phyloP scores from a whole-genome alignment of 225 moss, liverwort and hornwort genomes.

The Marchantia polymorpha region DNA sequence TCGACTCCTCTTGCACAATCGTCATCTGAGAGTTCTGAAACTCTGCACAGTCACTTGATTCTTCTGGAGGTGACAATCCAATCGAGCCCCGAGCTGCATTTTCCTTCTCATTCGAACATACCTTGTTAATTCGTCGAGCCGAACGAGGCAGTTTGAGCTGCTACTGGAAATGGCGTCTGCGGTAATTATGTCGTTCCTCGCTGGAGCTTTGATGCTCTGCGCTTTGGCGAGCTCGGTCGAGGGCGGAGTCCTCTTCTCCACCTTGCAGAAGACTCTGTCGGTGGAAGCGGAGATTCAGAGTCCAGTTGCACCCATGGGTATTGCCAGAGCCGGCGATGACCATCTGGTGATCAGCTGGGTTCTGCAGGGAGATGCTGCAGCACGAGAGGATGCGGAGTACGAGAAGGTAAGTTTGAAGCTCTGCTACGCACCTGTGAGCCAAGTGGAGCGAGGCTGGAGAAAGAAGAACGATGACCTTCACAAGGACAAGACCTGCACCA shows the following conservation, averaged over 20 bases:
- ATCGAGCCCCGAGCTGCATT: too few species aligned
- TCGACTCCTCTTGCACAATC: too few species aligned
- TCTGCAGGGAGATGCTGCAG: constrained; percentile 37
- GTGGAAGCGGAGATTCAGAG: constrained; percentile 16
- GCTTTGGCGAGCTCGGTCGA: constrained; percentile 26
- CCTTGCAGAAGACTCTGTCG: constrained; percentile 8
- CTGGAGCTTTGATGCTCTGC: not conserved
- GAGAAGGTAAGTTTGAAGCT: constrained; percentile 44
- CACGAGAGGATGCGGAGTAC: constrained; percentile 28
- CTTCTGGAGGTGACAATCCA: too few species aligned
- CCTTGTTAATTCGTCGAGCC: not conserved
- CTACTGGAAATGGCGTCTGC: not conserved
- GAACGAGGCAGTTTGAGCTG: not conserved
- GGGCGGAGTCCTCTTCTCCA: constrained; percentile 26
- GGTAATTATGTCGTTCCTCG: not conserved
- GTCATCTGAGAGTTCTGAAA: too few species aligned
- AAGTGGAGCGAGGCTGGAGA: constrained; percentile 55
- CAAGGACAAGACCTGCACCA: constrained; percentile 54
- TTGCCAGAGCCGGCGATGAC: constrained; percentile 35
- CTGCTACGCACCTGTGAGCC: constrained; percentile 55
- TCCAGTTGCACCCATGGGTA: not conserved
- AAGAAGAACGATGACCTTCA: constrained; percentile 32
- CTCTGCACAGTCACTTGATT: too few species aligned
- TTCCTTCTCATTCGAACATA: not conserved
- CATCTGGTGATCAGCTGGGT: constrained; percentile 43